phyloP scores from a whole-genome alignment of 2,329 filamentous ascomycete genomes.

The Beauveria scarabaeidicola region DNA sequence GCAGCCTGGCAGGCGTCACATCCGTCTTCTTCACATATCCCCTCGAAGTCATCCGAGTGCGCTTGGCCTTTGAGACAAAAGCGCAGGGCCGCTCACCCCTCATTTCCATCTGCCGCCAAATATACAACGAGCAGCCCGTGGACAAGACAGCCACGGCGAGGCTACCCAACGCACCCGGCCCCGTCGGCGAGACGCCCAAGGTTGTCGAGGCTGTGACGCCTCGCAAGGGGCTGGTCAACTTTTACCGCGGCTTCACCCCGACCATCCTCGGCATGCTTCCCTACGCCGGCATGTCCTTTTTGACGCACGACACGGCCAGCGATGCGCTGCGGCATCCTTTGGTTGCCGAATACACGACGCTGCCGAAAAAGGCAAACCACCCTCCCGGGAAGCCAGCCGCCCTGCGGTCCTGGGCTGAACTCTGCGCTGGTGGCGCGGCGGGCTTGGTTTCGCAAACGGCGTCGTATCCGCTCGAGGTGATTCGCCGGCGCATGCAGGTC shows the following conservation, averaged over 20 bases:
- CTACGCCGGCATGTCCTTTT: conserved; percentile 90
- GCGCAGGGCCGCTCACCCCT: conserved; percentile 61
- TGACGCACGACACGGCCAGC: conserved; percentile 85
- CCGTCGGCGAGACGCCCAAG: conserved; percentile 30
- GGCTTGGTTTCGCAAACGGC: conserved; percentile 85
- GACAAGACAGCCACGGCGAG: conserved; percentile 23
- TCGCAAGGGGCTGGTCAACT: conserved; percentile 69
- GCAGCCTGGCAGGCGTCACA: conserved; percentile 71
- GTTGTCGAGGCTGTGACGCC: conserved; percentile 42
- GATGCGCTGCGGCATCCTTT: conserved; percentile 67
- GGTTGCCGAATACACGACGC: conserved; percentile 65
- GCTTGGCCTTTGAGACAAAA: conserved; percentile 90
- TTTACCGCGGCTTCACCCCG: conserved; percentile 88
- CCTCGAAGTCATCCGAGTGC: conserved; percentile 83
- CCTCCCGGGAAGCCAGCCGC: conserved; percentile 57
- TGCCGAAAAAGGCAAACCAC: conserved; percentile 50
- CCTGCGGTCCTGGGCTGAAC: conserved; percentile 77
- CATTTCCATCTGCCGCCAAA: conserved; percentile 69
- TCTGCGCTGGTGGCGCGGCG: conserved; percentile 74
- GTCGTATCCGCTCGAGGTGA: conserved; percentile 90
- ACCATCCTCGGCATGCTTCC: conserved; percentile 93
- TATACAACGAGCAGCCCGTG: conserved; percentile 67
- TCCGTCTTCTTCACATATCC: conserved; percentile 97
- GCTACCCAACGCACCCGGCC: conserved; percentile 20
- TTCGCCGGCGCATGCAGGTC: conserved; percentile 90